phyloP scores from a whole-genome alignment of 495 filamentous ascomycete genomes.

The Neurospora tetraspora region DNA sequence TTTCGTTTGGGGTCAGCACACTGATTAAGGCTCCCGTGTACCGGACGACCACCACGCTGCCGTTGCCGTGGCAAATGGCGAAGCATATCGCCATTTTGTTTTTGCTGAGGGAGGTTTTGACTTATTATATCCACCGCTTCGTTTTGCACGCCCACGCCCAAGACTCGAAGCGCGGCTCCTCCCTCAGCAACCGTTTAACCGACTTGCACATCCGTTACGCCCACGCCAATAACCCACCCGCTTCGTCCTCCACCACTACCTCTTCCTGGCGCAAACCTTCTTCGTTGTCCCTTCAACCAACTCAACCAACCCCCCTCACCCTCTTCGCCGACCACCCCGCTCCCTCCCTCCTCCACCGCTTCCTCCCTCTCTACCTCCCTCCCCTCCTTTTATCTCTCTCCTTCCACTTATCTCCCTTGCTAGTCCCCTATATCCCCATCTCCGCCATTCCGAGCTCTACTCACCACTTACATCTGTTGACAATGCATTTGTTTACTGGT shows the following conservation, averaged over 20 bases:
- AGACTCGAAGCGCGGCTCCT: constrained; percentile 9
- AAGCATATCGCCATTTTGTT: constrained; percentile 56
- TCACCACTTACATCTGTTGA: constrained; percentile 71
- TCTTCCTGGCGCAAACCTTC: constrained; percentile 47
- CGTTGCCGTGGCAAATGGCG: constrained; percentile 41
- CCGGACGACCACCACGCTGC: constrained; percentile 25
- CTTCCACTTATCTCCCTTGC: background rate
- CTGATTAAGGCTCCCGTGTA: constrained; percentile 9
- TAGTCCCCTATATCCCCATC: background rate
- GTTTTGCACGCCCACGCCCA: constrained; percentile 45
- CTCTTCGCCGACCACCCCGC: constrained; percentile 67
- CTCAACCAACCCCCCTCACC: constrained; percentile 29
- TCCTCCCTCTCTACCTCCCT: constrained; percentile 66
- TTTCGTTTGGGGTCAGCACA: constrained; percentile 28
- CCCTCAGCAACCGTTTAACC: constrained; percentile 24
- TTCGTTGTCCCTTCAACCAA: constrained; percentile 42
- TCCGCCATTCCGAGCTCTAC: constrained; percentile 27
- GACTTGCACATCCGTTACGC: background rate
- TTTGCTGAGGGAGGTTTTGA: constrained; percentile 42
- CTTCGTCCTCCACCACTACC: constrained; percentile 42
- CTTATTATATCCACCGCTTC: constrained; percentile 68
- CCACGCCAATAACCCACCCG: constrained; percentile 11
- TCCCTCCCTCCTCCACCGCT: constrained; percentile 56
- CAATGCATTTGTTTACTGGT: constrained; percentile 60
- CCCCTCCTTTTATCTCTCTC: constrained; percentile 26